Evolutionary conservation across 2,329 filamentous ascomycete genomes (phyloP), one percentile per base, ranked within the genome.

Genomic region (Coniochaeta sp.): DNA sequence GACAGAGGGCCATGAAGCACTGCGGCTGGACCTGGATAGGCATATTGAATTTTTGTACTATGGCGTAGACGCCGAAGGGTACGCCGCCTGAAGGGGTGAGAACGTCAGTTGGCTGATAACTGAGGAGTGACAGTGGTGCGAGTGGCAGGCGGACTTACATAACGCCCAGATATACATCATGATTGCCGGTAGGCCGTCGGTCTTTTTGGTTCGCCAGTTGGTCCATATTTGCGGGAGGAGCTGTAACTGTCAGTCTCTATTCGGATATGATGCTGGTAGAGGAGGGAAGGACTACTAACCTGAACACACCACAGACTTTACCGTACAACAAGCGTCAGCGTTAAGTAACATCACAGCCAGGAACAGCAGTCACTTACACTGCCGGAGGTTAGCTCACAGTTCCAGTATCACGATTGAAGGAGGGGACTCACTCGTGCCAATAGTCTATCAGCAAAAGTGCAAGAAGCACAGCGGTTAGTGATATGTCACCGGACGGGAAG

Each of bases 151-250:
- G n/a, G n/a, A 57, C 65, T 56, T 62, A 75, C 79, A 81, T 28
- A 73, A 60, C n/a, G 77, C 80, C 81, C 82, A 86, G 1, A 85
- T 63, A 55, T 85, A 78, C 70, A 85, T 77, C 81, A 85, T 85
- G 18, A 65, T 58, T 0, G 71, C 73, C 0, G 82, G 82, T 2
- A 85, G 65, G 2, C 82, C 82, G 33, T 84, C 80, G 0, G 81
- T 85, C 54, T 73, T 75, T 60, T 85, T 84, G 12, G 68, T 73
- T 18, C 72, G 70, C 74, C 78, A 85, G 61, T 83, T 85, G 53
- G 78, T 74, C 77, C 78, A 83, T 68, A 85, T 83, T 55, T 67
- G 65, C 3, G 65, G 65, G 9, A 67, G 46, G 1, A 67, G 50
- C 64, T 67, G 20, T 28, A 52, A 48, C 26, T 4, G 45, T 48